phyloP scores from a whole-genome alignment of 345 rosid species.

The Conringia planisiliqua region DNA sequence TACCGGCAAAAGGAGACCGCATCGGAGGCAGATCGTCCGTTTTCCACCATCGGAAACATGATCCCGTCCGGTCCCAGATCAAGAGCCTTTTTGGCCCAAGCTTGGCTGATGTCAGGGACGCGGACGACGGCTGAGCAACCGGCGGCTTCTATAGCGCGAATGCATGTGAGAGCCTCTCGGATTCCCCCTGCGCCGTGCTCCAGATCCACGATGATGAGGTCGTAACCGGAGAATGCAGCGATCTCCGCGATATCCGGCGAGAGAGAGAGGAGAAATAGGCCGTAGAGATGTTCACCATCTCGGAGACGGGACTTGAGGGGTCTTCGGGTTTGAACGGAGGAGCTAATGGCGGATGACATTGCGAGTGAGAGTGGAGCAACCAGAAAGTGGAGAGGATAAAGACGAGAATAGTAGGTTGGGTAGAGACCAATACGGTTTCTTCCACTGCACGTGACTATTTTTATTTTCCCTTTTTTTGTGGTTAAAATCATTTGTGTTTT shows the following conservation, averaged over 20 bases:
- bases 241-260: conserved; percentile 84
- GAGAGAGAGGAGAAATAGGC: conserved; percentile 70
- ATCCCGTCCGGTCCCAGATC: conserved; percentile 80
- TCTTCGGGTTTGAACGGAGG: not conserved
- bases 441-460: no score
- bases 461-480: no score
- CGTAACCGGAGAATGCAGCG: conserved; percentile 66
- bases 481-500: no score
- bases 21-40: conserved; percentile 43
- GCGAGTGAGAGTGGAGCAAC: no score
- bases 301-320: conserved; percentile 69
- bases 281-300: conserved; percentile 62
- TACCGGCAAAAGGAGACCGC: conserved; percentile 55
- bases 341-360: no score
- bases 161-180: conserved; percentile 57
- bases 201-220: conserved; percentile 69
- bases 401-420: no score
- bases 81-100: conserved; percentile 82
- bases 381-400: no score
- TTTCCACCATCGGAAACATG: conserved; percentile 84
- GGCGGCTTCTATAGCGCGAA: conserved; percentile 56
- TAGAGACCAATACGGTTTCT: no score
- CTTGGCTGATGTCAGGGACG: conserved; percentile 59
- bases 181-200: conserved; percentile 91
- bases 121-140: conserved; percentile 63